Percentiles rank a stretch among this genome's conserved stretches.
phyloP scores from a whole-genome alignment of 140 eudicot species.

The Stevia rebaudiana region DNA sequence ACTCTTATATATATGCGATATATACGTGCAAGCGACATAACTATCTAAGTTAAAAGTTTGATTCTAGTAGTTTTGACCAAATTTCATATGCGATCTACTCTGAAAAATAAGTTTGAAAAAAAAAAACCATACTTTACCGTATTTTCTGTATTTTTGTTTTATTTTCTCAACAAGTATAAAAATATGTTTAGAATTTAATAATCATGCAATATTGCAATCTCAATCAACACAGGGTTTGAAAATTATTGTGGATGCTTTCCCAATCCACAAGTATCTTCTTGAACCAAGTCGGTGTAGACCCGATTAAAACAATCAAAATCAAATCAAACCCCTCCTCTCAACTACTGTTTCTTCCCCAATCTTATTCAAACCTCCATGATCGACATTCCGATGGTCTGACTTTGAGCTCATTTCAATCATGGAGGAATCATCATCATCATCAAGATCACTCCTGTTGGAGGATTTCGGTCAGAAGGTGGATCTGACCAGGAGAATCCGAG shows the following conservation, averaged over 20 bases:
- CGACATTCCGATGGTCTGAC: conserved; percentile 10
- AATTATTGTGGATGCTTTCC: neutral
- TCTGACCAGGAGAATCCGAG: conserved; percentile 91
- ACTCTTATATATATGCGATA: too few species aligned
- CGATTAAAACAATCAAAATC: neutral
- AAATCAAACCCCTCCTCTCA: neutral
- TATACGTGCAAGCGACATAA: too few species aligned
- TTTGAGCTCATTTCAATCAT: neutral
- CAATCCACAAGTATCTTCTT: neutral
- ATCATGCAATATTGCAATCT: too few species aligned
- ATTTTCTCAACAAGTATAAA: too few species aligned
- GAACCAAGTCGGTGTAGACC: neutral
- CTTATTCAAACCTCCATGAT: neutral
- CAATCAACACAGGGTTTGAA: neutral
- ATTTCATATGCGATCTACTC: too few species aligned
- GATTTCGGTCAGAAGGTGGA: conserved; percentile 99
- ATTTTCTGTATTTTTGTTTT: too few species aligned
- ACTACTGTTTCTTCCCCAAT: neutral
- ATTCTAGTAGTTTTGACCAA: too few species aligned
- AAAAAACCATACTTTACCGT: too few species aligned
- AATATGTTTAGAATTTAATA: too few species aligned
- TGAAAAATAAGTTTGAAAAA: too few species aligned
- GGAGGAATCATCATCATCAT: conserved; percentile 27
- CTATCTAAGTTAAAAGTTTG: too few species aligned
- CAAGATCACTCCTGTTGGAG: conserved; percentile 49